phyloP scores from a whole-genome alignment of 2,329 filamentous ascomycete genomes.

The Colletotrichum tabaci region DNA sequence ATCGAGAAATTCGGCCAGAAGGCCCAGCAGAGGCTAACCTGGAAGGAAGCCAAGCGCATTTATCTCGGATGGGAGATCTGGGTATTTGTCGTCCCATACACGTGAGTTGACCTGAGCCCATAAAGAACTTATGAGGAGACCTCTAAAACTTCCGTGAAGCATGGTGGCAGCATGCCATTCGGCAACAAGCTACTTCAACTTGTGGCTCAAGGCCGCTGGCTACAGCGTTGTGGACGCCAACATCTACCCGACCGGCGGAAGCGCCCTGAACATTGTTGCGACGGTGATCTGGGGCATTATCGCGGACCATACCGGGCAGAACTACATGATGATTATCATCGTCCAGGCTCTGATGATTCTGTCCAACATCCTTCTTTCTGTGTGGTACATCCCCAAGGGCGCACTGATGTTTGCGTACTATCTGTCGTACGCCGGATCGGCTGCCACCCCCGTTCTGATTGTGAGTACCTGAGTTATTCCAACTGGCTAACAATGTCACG shows the following conservation, averaged over 20 bases:
- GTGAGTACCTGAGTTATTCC: conserved; percentile 17
- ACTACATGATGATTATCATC: conserved; percentile 38
- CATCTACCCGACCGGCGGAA: conserved; percentile 56
- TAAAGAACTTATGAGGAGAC: no score
- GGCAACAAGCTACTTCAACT: conserved; percentile 46
- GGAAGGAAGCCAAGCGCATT: conserved; percentile 39
- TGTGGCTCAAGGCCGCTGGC: conserved; percentile 59
- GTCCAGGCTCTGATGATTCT: conserved; percentile 42
- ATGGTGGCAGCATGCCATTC: conserved; percentile 40
- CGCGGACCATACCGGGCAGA: conserved; percentile 44
- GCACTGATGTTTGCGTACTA: conserved; percentile 46
- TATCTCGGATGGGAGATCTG: conserved; percentile 43
- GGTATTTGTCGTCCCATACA: conserved; percentile 44
- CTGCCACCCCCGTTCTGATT: conserved; percentile 46
- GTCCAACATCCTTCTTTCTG: conserved; percentile 44
- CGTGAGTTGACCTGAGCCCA: conserved; percentile 31
- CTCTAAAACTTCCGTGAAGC: not conserved
- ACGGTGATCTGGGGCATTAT: conserved; percentile 41
- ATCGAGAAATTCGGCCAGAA: conserved; percentile 45
- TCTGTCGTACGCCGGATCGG: conserved; percentile 43
- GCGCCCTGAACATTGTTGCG: conserved; percentile 40
- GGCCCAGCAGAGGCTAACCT: conserved; percentile 39
- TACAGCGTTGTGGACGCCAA: conserved; percentile 65
- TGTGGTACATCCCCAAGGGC: conserved; percentile 44
- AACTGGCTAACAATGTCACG: no score